Evolutionary conservation across 768 basidiomycete species (phyloP).

Genomic region (Calocybe gangraenosa): DNA sequence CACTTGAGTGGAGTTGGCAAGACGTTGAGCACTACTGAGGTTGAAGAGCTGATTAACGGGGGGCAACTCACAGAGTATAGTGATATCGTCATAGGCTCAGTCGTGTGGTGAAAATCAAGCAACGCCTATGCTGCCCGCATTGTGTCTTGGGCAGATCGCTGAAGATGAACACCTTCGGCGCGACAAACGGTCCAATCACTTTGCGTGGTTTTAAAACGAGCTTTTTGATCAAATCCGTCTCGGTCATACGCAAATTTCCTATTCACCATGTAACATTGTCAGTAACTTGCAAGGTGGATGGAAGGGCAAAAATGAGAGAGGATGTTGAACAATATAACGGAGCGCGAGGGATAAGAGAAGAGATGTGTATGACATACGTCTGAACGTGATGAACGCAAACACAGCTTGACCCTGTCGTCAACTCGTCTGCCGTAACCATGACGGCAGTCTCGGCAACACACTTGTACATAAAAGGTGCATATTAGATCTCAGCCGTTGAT

Average conservation of each 20-base stretch:
- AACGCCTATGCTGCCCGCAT: slow-evolving; percentile 93
- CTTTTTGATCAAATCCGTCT: slow-evolving; percentile 74
- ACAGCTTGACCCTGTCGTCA: slow-evolving; percentile 95
- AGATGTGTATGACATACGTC: no score
- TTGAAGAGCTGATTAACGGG: no score
- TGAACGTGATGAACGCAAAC: slow-evolving; percentile 90
- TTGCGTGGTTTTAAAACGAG: slow-evolving; percentile 94
- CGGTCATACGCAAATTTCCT: slow-evolving; percentile 76
- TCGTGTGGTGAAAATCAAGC: no score
- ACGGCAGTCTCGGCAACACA: slow-evolving; percentile 98
- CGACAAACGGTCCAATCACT: slow-evolving; percentile 96
- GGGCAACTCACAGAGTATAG: no score
- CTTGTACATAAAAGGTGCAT: slow-evolving; percentile 88
- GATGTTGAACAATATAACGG: neutral
- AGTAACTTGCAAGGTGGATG: no score
- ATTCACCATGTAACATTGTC: no score
- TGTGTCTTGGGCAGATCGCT: slow-evolving; percentile 90
- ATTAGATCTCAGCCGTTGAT: slow-evolving; percentile 97
- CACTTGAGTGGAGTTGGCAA: no score
- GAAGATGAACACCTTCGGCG: slow-evolving; percentile 86
- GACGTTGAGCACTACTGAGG: no score
- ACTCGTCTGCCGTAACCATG: slow-evolving; percentile 80
- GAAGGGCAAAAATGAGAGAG: slow-evolving; percentile 17
- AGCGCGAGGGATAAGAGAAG: neutral
- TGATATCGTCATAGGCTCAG: no score